Percentiles rank a stretch among this genome's conserved stretches.
phyloP scores from a whole-genome alignment of 2,329 filamentous ascomycete species.

The Amphichorda felina region DNA sequence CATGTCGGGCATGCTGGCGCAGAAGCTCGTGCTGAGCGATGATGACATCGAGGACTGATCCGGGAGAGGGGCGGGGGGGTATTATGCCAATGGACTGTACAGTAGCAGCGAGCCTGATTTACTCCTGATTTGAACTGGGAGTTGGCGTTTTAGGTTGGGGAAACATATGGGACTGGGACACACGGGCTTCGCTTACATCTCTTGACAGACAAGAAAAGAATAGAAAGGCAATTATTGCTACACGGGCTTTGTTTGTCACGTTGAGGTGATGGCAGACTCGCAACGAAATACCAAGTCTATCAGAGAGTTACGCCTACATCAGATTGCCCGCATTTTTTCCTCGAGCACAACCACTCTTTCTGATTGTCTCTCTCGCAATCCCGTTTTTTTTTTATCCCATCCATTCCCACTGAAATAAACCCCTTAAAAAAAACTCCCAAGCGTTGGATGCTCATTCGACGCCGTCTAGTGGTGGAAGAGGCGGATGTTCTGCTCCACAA shows the following conservation, averaged over 20 bases:
- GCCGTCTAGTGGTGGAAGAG: constrained; percentile 92
- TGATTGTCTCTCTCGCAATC: too few relatives aligned
- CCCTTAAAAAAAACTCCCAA: too few relatives aligned
- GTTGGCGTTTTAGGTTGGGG: background rate
- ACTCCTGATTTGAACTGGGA: background rate
- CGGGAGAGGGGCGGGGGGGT: background rate
- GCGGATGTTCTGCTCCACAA: constrained; percentile 88
- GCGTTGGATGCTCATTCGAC: too few relatives aligned
- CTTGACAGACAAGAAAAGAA: background rate
- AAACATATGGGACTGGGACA: background rate
- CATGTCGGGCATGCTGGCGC: constrained; percentile 34
- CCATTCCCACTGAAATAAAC: too few relatives aligned
- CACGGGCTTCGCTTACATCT: background rate
- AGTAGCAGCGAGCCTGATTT: background rate
- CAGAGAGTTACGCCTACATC: too few relatives aligned
- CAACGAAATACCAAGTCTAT: too few relatives aligned
- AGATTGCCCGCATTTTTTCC: too few relatives aligned
- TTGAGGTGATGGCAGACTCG: too few relatives aligned
- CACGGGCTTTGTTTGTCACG: too few relatives aligned
- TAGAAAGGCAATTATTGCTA: too few relatives aligned
- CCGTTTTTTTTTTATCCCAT: too few relatives aligned
- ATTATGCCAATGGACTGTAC: background rate
- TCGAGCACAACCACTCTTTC: too few relatives aligned
- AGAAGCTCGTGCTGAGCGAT: constrained; percentile 64
- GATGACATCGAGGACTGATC: constrained; percentile 71